These are phyloP conservation scores for Globisporangium barbulae DNA, from an alignment of 352 stramenopile species.

Conservation along the genomic window DNA sequence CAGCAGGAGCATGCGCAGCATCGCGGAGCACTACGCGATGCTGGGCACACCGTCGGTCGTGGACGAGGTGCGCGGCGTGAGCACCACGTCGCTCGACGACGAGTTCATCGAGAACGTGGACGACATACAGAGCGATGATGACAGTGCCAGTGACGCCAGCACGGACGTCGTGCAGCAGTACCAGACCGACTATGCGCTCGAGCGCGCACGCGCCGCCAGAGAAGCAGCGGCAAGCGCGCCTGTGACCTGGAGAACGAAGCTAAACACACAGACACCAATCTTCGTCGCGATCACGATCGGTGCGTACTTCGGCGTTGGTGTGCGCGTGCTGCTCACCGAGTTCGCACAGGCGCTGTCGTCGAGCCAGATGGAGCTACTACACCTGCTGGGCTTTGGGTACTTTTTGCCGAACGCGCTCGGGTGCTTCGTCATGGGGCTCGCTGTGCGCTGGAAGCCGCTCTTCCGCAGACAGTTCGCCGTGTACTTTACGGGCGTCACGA, in stretches of 20 bases:
- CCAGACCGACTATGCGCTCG: conserved; percentile 6
- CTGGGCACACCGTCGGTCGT: conserved; percentile 24
- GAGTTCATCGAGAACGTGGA: conserved; percentile 21
- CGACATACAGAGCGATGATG: conserved; percentile 19
- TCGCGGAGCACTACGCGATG: conserved; percentile 38
- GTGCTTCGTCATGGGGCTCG: conserved; percentile 65
- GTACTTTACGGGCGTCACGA: conserved; percentile 51
- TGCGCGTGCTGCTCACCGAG: conserved; percentile 48
- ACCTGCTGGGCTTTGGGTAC: conserved; percentile 47
- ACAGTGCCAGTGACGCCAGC: conserved; percentile 13
- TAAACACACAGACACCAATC: conserved; percentile 34
- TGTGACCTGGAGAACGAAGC: conserved; percentile 2
- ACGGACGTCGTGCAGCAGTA: conserved; percentile 1
- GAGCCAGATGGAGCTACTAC: conserved; percentile 40
- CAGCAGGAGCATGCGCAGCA: conserved; percentile 36
- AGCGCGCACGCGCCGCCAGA: neutral
- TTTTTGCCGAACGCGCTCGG: conserved; percentile 58
- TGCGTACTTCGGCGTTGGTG: conserved; percentile 45
- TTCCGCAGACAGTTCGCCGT: conserved; percentile 42
- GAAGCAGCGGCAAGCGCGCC: neutral
- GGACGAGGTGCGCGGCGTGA: conserved; percentile 18
- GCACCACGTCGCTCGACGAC: conserved; percentile 31
- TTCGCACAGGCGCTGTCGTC: conserved; percentile 33
- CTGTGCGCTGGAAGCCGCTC: conserved; percentile 37
- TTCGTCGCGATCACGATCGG: conserved; percentile 38